A percentile compares a stretch with the other conserved stretches of the same genome.
Evolutionary conservation across 345 rosid genomes (phyloP).

Genomic region (Linum trigynum): DNA sequence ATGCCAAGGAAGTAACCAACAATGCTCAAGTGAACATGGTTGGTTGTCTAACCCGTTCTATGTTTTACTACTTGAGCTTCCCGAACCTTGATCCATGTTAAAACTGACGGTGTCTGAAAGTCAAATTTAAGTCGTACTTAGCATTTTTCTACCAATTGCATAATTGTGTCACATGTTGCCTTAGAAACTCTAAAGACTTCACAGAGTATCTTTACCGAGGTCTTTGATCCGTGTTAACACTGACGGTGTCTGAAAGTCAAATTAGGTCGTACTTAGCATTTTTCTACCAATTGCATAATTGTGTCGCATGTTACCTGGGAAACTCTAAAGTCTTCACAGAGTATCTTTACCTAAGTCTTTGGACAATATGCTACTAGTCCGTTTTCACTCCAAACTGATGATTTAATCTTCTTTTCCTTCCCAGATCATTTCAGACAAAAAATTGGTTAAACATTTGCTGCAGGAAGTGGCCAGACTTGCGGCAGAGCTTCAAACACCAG

Average conservation of each 20-base stretch:
- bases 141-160: neutral
- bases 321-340: too few species aligned
- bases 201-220: too few species aligned
- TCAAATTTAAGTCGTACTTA: neutral
- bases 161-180: too few species aligned
- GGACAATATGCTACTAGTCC: neutral
- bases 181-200: too few species aligned
- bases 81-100: too few species aligned
- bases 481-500: conserved; percentile 78
- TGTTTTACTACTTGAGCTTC: too few species aligned
- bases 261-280: neutral
- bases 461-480: conserved; percentile 93
- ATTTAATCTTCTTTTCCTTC: neutral
- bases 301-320: too few species aligned
- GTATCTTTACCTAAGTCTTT: too few species aligned
- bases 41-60: conserved; percentile 11
- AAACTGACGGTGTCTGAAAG: neutral
- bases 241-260: neutral
- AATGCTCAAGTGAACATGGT: conserved; percentile 90
- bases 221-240: too few species aligned
- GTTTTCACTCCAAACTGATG: neutral
- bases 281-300: neutral
- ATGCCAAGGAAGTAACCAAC: conserved; percentile 93
- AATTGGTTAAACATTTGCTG: conserved; percentile 66
- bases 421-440: conserved; percentile 76